Evolutionary conservation across 805 yeast species (phyloP), one percentile per base, ranked within the genome.

Genomic region (Ogataea methylovora): DNA sequence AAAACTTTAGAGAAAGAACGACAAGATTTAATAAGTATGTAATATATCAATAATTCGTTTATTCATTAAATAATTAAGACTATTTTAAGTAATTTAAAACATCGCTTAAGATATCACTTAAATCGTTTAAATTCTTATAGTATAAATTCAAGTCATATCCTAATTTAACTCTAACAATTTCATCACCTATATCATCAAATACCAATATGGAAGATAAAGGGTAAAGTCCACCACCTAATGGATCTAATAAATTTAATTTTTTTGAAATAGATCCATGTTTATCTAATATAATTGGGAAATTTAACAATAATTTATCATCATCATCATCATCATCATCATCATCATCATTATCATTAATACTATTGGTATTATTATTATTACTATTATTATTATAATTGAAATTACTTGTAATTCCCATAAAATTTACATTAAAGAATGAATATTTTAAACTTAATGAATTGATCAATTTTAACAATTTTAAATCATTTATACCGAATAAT

Each of bases 191-290:
- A 12, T 24, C 20, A 32, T 54, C 51, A 33, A 49, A 53, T 8
- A 56, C 19, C 9, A 59, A 18, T 6, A 59, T 41, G 14, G 56
- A 47, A 11, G 53, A 50, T 16, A 56, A 30, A 0, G 64, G 61
- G 39, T 49, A 60, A 11, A 48, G 30, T 1, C 60, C 62, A 19
- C 65, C 65, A 17, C 65, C 65, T 8, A 59, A 36, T 3, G 65
- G 65, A 37, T 58, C 58, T 20, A 48, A 30, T 20, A 55, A 24
- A 2, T 37, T 34, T 30, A 59, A 38, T 2, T 24, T 18, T 13
- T 39, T 42, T n/a, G 57, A 45, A 23, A 57, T 33, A 8, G 24
- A 16, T 2, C 61, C 63, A n/a, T 37, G 29, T 9, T 37, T 5
- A 37, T 58, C 64, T 14, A 48, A 25, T 9, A 58, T 18, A 4